These are phyloP conservation scores for Bacidia rubella DNA, from an alignment of 495 filamentous ascomycete genomes.

Conservation along the genomic window DNA sequence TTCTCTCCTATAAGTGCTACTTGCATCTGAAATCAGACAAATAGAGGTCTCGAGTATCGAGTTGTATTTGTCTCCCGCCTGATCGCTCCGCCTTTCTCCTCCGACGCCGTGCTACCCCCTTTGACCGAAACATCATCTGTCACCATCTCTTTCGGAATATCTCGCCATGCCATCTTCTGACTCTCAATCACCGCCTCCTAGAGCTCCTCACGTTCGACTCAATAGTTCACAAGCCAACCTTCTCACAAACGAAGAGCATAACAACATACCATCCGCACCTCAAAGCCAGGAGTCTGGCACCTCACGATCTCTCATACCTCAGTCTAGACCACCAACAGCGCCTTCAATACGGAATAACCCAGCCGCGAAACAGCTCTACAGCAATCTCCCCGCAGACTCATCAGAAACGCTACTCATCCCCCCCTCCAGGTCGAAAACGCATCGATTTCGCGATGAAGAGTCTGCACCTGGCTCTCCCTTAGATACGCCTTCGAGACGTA, in stretches of 20 bases:
- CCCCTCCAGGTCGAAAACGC: conserved; percentile 31
- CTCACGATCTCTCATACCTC: conserved; percentile 28
- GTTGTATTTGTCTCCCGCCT: no score
- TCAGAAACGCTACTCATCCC: conserved; percentile 45
- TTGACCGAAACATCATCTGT: not conserved
- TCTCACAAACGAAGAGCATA: conserved; percentile 24
- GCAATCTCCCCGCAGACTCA: conserved; percentile 33
- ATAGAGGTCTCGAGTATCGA: no score
- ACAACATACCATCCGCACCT: conserved; percentile 23
- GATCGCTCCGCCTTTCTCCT: no score
- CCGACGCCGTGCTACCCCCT: not conserved
- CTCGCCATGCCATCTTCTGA: not conserved
- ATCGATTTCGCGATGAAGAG: conserved; percentile 33
- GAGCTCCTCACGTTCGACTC: conserved; percentile 41
- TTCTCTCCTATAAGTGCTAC: not conserved
- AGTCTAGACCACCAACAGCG: conserved; percentile 18
- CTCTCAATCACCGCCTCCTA: not conserved
- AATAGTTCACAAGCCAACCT: conserved; percentile 45
- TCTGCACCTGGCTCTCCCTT: conserved; percentile 30
- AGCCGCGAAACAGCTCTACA: conserved; percentile 23
- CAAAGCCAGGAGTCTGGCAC: conserved; percentile 18
- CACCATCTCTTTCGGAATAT: not conserved
- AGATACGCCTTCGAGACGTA: conserved; percentile 37
- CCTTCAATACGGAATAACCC: conserved; percentile 13
- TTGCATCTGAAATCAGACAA: no score